Evolutionary conservation across 345 rosid species (phyloP), one percentile per base, ranked within the genome.

Genomic region (Eucalyptus curtisii): DNA sequence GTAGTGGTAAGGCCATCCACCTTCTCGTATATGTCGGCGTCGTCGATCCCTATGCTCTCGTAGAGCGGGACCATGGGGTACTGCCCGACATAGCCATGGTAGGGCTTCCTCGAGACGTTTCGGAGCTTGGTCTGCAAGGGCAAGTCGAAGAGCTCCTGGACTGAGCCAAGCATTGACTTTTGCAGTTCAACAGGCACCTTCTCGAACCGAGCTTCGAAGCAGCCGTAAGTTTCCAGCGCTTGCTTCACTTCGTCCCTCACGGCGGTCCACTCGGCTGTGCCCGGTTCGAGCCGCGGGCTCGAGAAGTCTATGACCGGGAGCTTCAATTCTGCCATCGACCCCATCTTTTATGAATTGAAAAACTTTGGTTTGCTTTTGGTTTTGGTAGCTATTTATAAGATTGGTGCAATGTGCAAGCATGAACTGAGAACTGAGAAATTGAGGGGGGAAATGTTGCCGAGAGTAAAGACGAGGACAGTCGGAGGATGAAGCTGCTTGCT

Each of bases 21-120:
- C 52, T 91, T 90, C 10, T 84, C 91, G 14, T 40, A 45, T 14
- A 87, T 33, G 71, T 91, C 89, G 30, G 95, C 89, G 40, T 92
- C 93, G 45, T 93, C 94, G 85, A 95, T 92, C 40, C 94, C 95
- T 85, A 95, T 87, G 91, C 98, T 93, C 79, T 95, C 97, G 7
- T 85, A 93, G 24, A 95, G 52, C 44, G 98, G 94, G 30, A 90
- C 92, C 59, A 71, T 85, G 61, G 95, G 95, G 86, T 90, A 91
- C n/a, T 90, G 94, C 61, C 94, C 95, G 1, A 93, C 88, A 14
- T 96, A 95, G 20, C 95, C 95, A 86, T 91, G 92, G 59, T 80
- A 92, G 1, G 95, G 94, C 90, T 93, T 92, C 42, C 88, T 88
- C 37, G 94, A 93, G 5, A 90, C 88, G 57, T 93, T 94, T 40